A percentile compares a stretch with the other conserved stretches of the same genome.
Conservation (phyloP, 2,329 filamentous ascomycete genomes). For the Huntiella abstrusa region DNA sequence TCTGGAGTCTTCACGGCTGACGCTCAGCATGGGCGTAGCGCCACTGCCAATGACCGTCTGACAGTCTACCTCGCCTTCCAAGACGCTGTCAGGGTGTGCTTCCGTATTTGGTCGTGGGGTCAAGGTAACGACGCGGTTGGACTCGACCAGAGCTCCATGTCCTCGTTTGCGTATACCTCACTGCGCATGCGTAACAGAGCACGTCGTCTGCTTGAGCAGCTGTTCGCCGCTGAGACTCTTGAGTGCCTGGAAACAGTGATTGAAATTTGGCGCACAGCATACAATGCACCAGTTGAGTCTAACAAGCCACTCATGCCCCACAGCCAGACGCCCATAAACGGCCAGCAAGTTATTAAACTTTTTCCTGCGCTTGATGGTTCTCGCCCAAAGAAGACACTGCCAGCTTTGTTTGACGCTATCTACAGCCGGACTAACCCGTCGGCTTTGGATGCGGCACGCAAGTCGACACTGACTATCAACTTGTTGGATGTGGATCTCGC, state of each 20-base stretch:
- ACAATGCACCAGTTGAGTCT: neutral
- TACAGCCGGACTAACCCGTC: slow-evolving; percentile 81
- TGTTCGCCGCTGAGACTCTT: slow-evolving; percentile 79
- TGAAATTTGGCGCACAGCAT: slow-evolving; percentile 52
- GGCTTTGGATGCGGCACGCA: slow-evolving; percentile 58
- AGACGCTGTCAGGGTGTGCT: slow-evolving; percentile 82
- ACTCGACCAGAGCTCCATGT: slow-evolving; percentile 48
- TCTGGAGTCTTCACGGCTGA: slow-evolving; percentile 78
- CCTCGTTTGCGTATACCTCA: slow-evolving; percentile 82
- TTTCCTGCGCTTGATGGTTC: slow-evolving; percentile 83
- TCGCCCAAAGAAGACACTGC: slow-evolving; percentile 75
- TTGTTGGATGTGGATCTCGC: slow-evolving; percentile 70
- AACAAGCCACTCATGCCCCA: slow-evolving; percentile 26
- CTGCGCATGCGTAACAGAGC: slow-evolving; percentile 80
- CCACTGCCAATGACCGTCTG: slow-evolving; percentile 79
- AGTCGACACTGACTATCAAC: slow-evolving; percentile 75
- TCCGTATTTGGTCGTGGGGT: slow-evolving; percentile 90
- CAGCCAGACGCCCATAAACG: neutral
- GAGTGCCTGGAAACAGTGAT: slow-evolving; percentile 88
- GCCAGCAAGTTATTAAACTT: slow-evolving; percentile 58
- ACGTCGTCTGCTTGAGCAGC: slow-evolving; percentile 70
- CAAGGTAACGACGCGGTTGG: slow-evolving; percentile 37
- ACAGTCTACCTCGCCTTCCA: slow-evolving; percentile 94
- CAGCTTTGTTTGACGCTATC: slow-evolving; percentile 86
- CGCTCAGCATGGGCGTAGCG: slow-evolving; percentile 53